A percentile compares a stretch with the other conserved stretches of the same genome.
These are phyloP conservation scores for Daldinia sp. DNA, from an alignment of 2,329 filamentous ascomycete genomes.

Conservation along the genomic window DNA sequence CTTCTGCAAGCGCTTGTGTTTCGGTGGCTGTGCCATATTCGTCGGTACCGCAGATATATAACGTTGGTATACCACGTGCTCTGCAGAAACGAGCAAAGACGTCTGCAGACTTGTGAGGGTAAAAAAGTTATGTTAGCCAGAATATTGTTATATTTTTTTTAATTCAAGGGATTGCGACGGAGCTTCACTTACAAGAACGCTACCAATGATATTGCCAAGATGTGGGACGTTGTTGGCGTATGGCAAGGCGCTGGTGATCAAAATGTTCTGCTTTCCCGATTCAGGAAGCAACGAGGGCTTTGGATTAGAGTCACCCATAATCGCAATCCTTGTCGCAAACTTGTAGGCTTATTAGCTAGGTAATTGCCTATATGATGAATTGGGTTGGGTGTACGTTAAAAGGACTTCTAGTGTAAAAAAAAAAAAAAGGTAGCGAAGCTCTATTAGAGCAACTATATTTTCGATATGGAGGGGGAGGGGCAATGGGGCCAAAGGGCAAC, in stretches of 20 bases:
- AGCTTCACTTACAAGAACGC: conserved; percentile 71
- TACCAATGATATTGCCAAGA: conserved; percentile 89
- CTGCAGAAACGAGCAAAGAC: conserved; percentile 87
- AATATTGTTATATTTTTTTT: not conserved
- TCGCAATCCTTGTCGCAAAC: conserved; percentile 13
- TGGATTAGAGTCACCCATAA: conserved; percentile 33
- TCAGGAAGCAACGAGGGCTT: conserved; percentile 67
- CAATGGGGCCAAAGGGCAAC: conserved; percentile 2
- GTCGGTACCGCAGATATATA: conserved; percentile 90
- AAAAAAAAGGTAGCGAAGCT: conserved; percentile 15
- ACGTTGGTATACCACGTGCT: conserved; percentile 80
- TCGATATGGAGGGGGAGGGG: conserved; percentile 40
- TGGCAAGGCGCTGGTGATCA: conserved; percentile 91
- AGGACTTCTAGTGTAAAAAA: conserved; percentile 4
- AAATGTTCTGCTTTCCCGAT: conserved; percentile 83
- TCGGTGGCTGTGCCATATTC: conserved; percentile 97
- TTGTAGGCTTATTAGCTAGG: not conserved
- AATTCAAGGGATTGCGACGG: not conserved
- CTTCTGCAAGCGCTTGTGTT: conserved; percentile 92
- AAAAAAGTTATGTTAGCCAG: conserved; percentile 1
- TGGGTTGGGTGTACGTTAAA: not conserved
- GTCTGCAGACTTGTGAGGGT: conserved; percentile 69
- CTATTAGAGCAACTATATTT: conserved; percentile 9
- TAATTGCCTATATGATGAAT: not conserved
- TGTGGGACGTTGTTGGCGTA: conserved; percentile 85